Evolutionary conservation across 305 asterid species (phyloP), one percentile per base, ranked within the genome.

Genomic region (Fraxinus angustifolia): DNA sequence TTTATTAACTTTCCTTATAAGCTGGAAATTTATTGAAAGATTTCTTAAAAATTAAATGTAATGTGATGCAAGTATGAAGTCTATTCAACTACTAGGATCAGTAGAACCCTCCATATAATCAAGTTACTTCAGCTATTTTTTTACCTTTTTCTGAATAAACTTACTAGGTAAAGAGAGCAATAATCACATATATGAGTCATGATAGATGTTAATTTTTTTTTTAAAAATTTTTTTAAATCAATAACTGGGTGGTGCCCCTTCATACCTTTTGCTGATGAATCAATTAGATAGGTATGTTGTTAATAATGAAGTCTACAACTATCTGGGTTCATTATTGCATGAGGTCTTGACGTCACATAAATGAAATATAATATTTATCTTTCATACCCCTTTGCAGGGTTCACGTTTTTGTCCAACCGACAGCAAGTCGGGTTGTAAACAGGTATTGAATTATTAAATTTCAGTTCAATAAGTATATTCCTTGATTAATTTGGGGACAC

Each of bases 351-450:
- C 19, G 68, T 65, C 82, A 68, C 28, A 23, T 14, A 12, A 84
- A 16, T 19, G 45, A 30, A 62, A 60, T 35, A 81, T 12, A 71
- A 60, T 38, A 56, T n/a, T 11, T 48, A 12, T 67, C 72, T 40
- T 75, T 80, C 83, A 68, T 67, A 67, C 74, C 78, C 72, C 73
- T 53, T 87, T 87, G 87, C 97, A 96, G 99, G 98, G 98, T 96
- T 83, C 97, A 93, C 88, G 83, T 89, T 70, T 96, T 96, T 85
- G 94, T 91, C 86, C 97, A 91, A 86, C 98, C 98, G 81, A 90
- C 98, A 38, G 97, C 90, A 80, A 90, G 84, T 88, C 97, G 99
- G 74, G 91, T 96, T 38, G 98, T 92, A 71, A 96, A 90, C 91
- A 94, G 99, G 99, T 96, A 88, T 48, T 38, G 48, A 3, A 8